Evolutionary conservation across 1,284 basidiomycete species (phyloP), one percentile per base, ranked within the genome.

Genomic region (Trichosporon sp.): DNA sequence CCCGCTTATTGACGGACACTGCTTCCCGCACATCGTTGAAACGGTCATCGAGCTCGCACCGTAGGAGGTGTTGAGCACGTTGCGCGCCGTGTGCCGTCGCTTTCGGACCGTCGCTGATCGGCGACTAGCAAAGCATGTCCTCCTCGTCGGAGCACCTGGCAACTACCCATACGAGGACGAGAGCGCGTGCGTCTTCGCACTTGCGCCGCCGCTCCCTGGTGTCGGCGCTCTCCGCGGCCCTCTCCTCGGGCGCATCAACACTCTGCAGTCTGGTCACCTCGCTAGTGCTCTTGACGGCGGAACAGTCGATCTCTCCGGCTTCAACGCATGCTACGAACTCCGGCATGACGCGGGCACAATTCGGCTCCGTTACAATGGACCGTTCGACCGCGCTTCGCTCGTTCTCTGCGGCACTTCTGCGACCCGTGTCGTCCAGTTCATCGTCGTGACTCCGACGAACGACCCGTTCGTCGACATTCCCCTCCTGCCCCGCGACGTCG

Each of bases 11-110:
- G 64, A 65, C 38, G 64, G 21, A 6, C 40, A 14, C 26, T 65
- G 12, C 38, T 65, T 65, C 40, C 64, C 64, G 38, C 64, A 65
- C 64, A 65, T 65, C 8, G 38, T 65, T 19, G 64, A 65, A 19
- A 26, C 64, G 38, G 40, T 65, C 38, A 26, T 65, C 64, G 64
- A 26, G 38, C 40, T 43, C 40, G 64, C 64, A 31, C 64, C 64
- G 21, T 46, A 46, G 38, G 64, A 40, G 38, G 38, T 31, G 64
- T 40, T 65, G 21, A 19, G 14, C 19, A 7, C 64, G 1, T 19
- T 65, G 11, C 64, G 64, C 64, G 64, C 64, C 38, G 64, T 65
- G 38, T 65, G 38, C 38, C 38, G 64, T 8, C 38, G 64, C 11
- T 43, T 65, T 21, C 64, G 64, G 10, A 43, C 40, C 8, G 35